phyloP scores from a whole-genome alignment of 2,329 filamentous ascomycete genomes.

The Esteya vermicola region DNA sequence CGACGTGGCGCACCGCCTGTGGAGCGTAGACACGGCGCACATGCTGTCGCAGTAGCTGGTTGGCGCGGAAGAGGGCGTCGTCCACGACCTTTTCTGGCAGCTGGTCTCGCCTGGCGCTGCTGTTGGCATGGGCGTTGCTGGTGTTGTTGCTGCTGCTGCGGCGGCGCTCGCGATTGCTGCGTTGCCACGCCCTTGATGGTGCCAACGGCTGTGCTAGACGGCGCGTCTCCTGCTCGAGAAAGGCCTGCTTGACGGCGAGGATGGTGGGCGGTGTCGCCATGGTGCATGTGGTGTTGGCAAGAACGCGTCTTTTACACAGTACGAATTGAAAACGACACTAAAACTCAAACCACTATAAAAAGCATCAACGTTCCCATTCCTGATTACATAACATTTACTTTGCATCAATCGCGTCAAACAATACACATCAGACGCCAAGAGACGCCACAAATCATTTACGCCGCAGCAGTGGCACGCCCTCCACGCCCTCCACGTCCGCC shows the following conservation, averaged over 20 bases:
- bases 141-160: neutral
- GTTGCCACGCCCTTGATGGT: conserved; percentile 39
- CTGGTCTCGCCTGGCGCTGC: conserved; percentile 17
- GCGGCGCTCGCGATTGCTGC: conserved; percentile 22
- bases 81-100: conserved; percentile 37
- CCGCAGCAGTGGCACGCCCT: too few species aligned
- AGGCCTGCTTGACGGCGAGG: conserved; percentile 48
- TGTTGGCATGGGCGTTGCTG: neutral
- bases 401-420: neutral
- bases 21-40: conserved; percentile 50
- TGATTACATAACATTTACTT: too few species aligned
- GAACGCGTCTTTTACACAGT: neutral
- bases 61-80: conserved; percentile 42
- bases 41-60: conserved; percentile 50
- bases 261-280: conserved; percentile 33
- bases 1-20: conserved; percentile 55
- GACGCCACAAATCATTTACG: too few species aligned
- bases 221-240: conserved; percentile 48
- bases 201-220: conserved; percentile 44
- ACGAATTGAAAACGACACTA: neutral
- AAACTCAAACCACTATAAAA: too few species aligned
- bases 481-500: neutral
- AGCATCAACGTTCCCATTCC: too few species aligned
- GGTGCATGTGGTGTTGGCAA: neutral
- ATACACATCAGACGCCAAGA: conserved; percentile 1